Percentiles rank a stretch among this genome's conserved stretches.
phyloP scores from a whole-genome alignment of 2,329 filamentous ascomycete species.

The Cytospora mali region DNA sequence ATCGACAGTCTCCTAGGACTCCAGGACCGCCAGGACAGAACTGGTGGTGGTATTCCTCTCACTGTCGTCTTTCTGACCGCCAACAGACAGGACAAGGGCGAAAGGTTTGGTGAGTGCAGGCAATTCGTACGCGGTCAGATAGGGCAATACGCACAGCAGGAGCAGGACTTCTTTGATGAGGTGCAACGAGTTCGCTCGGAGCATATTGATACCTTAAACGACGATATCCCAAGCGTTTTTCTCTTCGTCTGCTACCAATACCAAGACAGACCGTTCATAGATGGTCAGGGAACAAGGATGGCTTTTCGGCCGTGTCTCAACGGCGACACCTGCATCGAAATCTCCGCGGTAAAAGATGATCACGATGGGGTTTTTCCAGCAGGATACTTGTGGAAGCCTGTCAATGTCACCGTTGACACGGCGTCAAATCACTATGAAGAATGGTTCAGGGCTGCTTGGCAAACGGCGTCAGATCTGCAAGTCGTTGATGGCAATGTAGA shows the following conservation, averaged over 20 bases:
- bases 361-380: background rate
- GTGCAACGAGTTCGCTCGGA: background rate
- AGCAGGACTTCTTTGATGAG: background rate
- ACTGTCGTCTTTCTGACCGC: background rate
- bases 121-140: background rate
- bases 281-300: background rate
- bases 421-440: conserved; percentile 1
- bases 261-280: background rate
- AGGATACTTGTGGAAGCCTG: conserved; percentile 17
- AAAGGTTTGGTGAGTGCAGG: background rate
- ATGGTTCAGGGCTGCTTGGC: conserved; percentile 19
- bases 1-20: conserved; percentile 18
- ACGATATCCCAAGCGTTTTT: background rate
- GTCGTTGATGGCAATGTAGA: background rate
- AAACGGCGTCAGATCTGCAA: background rate
- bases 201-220: background rate
- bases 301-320: background rate
- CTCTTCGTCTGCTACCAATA: conserved; percentile 5
- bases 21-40: background rate
- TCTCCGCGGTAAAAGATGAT: background rate
- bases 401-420: background rate
- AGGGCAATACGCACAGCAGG: background rate
- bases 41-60: background rate
- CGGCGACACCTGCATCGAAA: background rate
- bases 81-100: background rate